Conservation (phyloP, 768 basidiomycete genomes). For the Kwoniella sp. region DNA sequence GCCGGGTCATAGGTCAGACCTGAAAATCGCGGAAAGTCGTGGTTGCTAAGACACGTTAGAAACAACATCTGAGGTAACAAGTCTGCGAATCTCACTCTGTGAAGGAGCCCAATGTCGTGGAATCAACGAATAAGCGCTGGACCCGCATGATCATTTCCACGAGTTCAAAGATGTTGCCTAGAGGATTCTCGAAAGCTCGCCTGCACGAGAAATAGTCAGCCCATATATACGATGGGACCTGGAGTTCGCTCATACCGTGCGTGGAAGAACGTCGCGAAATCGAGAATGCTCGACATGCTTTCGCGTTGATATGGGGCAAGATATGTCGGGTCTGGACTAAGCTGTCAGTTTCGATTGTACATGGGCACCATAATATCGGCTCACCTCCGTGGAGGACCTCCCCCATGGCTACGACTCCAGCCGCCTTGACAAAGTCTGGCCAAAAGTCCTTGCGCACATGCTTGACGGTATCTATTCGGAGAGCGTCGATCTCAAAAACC, state of each 20-base stretch:
- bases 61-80: too few species aligned
- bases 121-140: conserved; percentile 37
- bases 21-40: conserved; percentile 45
- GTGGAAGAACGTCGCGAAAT: conserved; percentile 49
- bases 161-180: conserved; percentile 29
- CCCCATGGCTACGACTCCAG: conserved; percentile 81
- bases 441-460: conserved; percentile 59
- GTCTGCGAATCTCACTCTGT: conserved; percentile 41
- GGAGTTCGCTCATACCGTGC: conserved; percentile 17
- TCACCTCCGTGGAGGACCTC: conserved; percentile 58
- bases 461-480: conserved; percentile 63
- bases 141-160: conserved; percentile 39
- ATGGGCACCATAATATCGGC: not conserved
- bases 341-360: not conserved
- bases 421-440: conserved; percentile 66
- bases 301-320: conserved; percentile 45
- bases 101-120: conserved; percentile 47
- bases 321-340: conserved; percentile 39
- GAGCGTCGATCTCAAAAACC: conserved; percentile 74
- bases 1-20: conserved; percentile 29
- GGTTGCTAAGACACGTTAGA: conserved; percentile 31
- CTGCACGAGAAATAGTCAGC: conserved; percentile 3
- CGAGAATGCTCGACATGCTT: conserved; percentile 41
- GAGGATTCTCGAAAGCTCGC: conserved; percentile 41
- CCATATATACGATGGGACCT: not conserved